A percentile compares a stretch with the other conserved stretches of the same genome.
Conservation (phyloP, 768 basidiomycete genomes). For the Lentinula detonsa region DNA sequence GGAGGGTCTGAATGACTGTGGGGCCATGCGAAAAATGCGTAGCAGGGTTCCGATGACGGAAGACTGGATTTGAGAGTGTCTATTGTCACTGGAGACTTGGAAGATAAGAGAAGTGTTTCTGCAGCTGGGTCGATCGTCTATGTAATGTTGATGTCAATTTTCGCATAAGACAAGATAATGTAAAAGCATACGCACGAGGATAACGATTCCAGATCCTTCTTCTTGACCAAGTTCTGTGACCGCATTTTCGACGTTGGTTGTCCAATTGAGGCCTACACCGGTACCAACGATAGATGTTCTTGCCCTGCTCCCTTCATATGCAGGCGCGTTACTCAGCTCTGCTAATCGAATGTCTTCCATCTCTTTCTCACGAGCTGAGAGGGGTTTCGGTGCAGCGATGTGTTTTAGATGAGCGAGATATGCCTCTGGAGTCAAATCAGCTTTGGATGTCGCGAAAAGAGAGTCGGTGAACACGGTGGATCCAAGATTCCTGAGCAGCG, state of each 20-base stretch:
- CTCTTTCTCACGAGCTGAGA: constrained; percentile 79
- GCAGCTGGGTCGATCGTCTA: constrained; percentile 64
- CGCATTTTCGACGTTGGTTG: constrained; percentile 55
- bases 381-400: constrained; percentile 69
- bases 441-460: constrained; percentile 74
- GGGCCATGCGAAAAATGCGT: constrained; percentile 65
- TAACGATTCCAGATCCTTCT: constrained; percentile 47
- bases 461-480: constrained; percentile 65
- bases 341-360: constrained; percentile 71
- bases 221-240: constrained; percentile 49
- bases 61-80: constrained; percentile 42
- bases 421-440: constrained; percentile 58
- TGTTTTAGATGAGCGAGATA: constrained; percentile 73
- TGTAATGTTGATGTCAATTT: background rate
- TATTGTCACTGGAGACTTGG: constrained; percentile 30
- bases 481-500: constrained; percentile 68
- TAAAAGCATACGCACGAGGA: constrained; percentile 46
- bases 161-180: background rate
- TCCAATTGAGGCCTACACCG: constrained; percentile 65
- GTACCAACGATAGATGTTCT: constrained; percentile 52
- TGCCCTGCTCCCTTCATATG: constrained; percentile 53
- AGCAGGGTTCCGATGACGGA: constrained; percentile 57
- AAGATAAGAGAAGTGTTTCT: constrained; percentile 51
- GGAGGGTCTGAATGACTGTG: constrained; percentile 31
- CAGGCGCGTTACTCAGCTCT: constrained; percentile 52